Percentiles rank a stretch among this genome's conserved stretches.
These are phyloP conservation scores for Brassica carinata DNA, from an alignment of 345 rosid species.

Conservation along the genomic window DNA sequence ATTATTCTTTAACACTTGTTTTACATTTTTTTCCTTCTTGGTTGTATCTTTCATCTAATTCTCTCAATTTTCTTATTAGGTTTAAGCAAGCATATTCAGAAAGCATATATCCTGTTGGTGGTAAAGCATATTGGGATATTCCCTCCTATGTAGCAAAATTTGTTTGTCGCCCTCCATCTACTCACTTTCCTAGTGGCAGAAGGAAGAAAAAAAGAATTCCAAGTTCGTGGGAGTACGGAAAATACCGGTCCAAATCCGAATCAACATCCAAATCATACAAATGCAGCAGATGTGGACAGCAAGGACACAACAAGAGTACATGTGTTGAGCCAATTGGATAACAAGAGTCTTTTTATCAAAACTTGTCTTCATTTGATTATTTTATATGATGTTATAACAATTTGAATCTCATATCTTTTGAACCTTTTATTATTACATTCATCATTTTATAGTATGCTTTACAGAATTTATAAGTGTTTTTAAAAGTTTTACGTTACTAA, in stretches of 20 bases:
- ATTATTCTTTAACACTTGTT: not conserved
- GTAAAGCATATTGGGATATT: not conserved
- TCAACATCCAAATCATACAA: not conserved
- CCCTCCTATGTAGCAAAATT: not conserved
- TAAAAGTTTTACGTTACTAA: not conserved
- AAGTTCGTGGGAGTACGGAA: not conserved
- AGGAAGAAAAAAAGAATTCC: not conserved
- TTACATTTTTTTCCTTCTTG: not conserved
- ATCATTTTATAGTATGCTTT: not conserved
- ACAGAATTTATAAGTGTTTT: not conserved
- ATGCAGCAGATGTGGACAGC: not conserved
- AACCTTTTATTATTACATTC: not conserved
- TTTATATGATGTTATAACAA: not conserved
- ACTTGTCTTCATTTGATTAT: not conserved
- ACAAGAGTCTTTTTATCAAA: not conserved
- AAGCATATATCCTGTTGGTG: not conserved
- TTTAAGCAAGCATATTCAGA: not conserved
- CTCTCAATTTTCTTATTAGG: not conserved
- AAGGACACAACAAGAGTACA: not conserved
- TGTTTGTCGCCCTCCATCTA: not conserved
- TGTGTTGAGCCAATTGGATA: not conserved
- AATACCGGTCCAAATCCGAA: not conserved
- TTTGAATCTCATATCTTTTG: not conserved
- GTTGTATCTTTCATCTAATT: not conserved
- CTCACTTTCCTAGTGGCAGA: not conserved